Percentiles rank a stretch among this genome's conserved stretches.
Evolutionary conservation across 495 filamentous ascomycete species (phyloP).

Genomic region (Evernia prunastri): DNA sequence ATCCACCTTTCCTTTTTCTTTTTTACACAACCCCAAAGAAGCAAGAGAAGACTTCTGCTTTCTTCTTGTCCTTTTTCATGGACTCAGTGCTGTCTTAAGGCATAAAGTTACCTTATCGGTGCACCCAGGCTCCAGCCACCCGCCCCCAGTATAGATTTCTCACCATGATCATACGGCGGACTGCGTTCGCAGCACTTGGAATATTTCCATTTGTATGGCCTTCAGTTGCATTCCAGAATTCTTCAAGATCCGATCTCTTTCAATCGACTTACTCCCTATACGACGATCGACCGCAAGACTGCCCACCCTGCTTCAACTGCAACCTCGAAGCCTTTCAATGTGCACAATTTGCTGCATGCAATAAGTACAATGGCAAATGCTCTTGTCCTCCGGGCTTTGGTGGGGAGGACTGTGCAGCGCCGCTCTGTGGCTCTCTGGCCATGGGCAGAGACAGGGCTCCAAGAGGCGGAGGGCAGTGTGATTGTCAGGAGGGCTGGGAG

Average conservation of each 20-base stretch:
- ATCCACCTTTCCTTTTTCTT: neutral
- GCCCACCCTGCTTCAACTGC: conserved; percentile 88
- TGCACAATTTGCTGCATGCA: conserved; percentile 80
- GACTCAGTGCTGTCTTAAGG: neutral
- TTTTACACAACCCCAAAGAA: neutral
- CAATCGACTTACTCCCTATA: conserved; percentile 39
- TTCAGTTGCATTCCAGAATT: conserved; percentile 21
- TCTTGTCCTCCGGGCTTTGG: conserved; percentile 86
- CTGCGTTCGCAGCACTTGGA: conserved; percentile 16
- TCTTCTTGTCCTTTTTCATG: neutral
- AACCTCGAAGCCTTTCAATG: conserved; percentile 86
- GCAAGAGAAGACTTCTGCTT: neutral
- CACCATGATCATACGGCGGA: conserved; percentile 23
- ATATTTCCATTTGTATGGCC: conserved; percentile 17
- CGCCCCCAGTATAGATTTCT: neutral
- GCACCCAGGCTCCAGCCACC: conserved; percentile 13
- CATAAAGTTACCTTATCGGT: neutral
- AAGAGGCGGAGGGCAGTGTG: conserved; percentile 60
- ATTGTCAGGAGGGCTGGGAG: conserved; percentile 92
- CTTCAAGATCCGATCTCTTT: conserved; percentile 20
- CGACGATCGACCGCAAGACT: conserved; percentile 53
- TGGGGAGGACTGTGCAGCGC: conserved; percentile 82
- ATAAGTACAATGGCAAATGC: conserved; percentile 82
- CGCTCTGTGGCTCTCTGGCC: conserved; percentile 82
- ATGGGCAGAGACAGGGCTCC: conserved; percentile 68